A percentile compares a stretch with the other conserved stretches of the same genome.
Evolutionary conservation across 345 rosid species (phyloP).

Genomic region (Corymbia maculata): DNA sequence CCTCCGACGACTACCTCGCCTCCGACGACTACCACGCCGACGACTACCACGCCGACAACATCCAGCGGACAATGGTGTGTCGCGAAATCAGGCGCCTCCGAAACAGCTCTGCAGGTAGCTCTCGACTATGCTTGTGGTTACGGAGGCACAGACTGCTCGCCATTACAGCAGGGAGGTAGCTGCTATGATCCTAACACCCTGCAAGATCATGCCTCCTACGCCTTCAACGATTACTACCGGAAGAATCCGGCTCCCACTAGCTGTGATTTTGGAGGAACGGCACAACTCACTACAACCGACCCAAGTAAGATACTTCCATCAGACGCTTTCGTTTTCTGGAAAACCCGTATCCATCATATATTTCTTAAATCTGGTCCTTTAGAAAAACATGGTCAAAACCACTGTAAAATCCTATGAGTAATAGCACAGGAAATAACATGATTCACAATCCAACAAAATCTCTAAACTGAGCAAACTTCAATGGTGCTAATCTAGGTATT

Average conservation of each 20-base stretch:
- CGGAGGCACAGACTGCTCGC: slow-evolving; percentile 90
- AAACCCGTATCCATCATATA: background rate
- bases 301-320: slow-evolving; percentile 61
- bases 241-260: slow-evolving; percentile 88
- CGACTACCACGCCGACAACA: slow-evolving; percentile 1
- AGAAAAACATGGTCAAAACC: background rate
- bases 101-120: slow-evolving; percentile 87
- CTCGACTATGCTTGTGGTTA: slow-evolving; percentile 94
- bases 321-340: background rate
- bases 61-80: slow-evolving; percentile 69
- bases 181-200: slow-evolving; percentile 72
- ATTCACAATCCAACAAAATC: background rate
- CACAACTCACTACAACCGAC: slow-evolving; percentile 74
- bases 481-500: background rate
- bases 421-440: background rate
- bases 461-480: background rate
- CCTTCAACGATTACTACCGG: slow-evolving; percentile 90
- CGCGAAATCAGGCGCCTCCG: slow-evolving; percentile 62
- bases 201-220: slow-evolving; percentile 84
- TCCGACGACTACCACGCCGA: background rate
- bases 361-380: background rate
- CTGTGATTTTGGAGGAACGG: slow-evolving; percentile 88
- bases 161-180: slow-evolving; percentile 58
- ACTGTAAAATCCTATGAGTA: background rate
- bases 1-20: slow-evolving; percentile 2